Evolutionary conservation across 306 rosid genomes (phyloP).

Genomic region (Medicago arabica): DNA sequence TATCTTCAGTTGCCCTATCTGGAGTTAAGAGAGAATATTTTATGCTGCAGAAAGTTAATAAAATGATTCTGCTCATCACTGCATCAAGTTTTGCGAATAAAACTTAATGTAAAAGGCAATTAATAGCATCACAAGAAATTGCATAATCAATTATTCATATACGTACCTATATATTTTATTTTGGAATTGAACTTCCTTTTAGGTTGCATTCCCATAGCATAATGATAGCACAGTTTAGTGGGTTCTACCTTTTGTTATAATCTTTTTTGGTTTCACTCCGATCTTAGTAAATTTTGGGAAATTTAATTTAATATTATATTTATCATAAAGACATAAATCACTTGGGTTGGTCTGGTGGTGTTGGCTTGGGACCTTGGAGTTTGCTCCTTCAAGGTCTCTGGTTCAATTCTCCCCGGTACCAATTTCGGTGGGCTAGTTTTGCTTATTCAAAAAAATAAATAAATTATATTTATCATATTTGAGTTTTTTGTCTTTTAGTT

Average conservation of each 20-base stretch:
- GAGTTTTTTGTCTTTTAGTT: constrained; percentile 29
- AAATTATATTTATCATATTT: neutral
- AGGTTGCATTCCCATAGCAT: neutral
- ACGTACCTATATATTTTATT: neutral
- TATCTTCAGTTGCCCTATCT: neutral
- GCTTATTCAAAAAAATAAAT: too few species aligned
- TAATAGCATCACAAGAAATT: too few species aligned
- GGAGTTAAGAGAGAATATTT: constrained; percentile 2
- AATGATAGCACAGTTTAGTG: neutral
- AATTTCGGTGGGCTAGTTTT: too few species aligned
- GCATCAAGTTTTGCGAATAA: constrained; percentile 9
- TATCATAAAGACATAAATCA: neutral
- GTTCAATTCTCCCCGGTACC: too few species aligned
- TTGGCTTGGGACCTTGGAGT: too few species aligned
- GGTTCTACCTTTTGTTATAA: constrained; percentile 3
- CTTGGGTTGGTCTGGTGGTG: too few species aligned
- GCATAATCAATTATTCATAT: too few species aligned
- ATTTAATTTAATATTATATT: constrained; percentile 7
- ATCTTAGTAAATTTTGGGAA: neutral
- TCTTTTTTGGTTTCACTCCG: neutral
- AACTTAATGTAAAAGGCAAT: neutral
- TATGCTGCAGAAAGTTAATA: constrained; percentile 1
- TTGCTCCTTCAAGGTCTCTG: too few species aligned
- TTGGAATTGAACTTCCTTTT: constrained; percentile 6
- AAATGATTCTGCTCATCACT: constrained; percentile 9